These are phyloP conservation scores for Ceratocystiopsis brevicomis DNA, from an alignment of 2,329 filamentous ascomycete species.

Conservation along the genomic window DNA sequence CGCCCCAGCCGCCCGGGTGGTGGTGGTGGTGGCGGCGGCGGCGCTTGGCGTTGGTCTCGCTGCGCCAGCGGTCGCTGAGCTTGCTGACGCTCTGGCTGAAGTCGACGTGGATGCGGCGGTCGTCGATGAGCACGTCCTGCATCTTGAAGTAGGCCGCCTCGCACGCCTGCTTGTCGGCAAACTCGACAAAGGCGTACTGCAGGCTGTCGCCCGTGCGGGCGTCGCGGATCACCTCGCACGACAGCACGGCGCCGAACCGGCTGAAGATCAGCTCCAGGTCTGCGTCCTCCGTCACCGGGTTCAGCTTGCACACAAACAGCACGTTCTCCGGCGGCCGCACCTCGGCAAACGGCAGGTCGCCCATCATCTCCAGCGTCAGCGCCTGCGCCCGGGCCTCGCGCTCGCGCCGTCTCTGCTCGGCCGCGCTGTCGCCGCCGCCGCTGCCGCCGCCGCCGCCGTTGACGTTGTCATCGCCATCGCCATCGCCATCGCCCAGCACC, in stretches of 20 bases:
- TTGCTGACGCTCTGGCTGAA: constrained; percentile 90
- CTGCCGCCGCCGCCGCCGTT: too few relatives aligned
- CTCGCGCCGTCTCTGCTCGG: constrained; percentile 64
- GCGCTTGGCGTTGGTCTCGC: constrained; percentile 66
- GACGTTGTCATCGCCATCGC: too few relatives aligned
- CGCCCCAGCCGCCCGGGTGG: constrained; percentile 91
- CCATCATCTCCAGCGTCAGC: constrained; percentile 91
- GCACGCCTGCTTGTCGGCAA: constrained; percentile 78
- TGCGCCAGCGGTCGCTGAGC: constrained; percentile 76
- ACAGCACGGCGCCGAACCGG: constrained; percentile 85
- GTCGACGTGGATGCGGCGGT: constrained; percentile 93
- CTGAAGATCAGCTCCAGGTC: constrained; percentile 93
- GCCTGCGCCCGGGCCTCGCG: constrained; percentile 86
- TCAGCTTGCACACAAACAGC: constrained; percentile 94
- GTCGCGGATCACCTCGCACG: constrained; percentile 90
- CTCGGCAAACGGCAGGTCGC: constrained; percentile 90
- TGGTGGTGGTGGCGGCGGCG: too few relatives aligned
- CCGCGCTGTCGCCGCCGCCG: constrained; percentile 39
- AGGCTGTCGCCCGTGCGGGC: constrained; percentile 85
- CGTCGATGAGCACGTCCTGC: constrained; percentile 92
- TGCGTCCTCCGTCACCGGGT: constrained; percentile 86
- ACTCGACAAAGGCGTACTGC: constrained; percentile 97
- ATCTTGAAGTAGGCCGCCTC: constrained; percentile 97
- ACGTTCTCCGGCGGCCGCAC: constrained; percentile 95
- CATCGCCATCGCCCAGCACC: constrained; percentile 3